A percentile compares a stretch with the other conserved stretches of the same genome.
Evolutionary conservation across 768 basidiomycete species (phyloP).

Genomic region (Naematelia aurantialba): DNA sequence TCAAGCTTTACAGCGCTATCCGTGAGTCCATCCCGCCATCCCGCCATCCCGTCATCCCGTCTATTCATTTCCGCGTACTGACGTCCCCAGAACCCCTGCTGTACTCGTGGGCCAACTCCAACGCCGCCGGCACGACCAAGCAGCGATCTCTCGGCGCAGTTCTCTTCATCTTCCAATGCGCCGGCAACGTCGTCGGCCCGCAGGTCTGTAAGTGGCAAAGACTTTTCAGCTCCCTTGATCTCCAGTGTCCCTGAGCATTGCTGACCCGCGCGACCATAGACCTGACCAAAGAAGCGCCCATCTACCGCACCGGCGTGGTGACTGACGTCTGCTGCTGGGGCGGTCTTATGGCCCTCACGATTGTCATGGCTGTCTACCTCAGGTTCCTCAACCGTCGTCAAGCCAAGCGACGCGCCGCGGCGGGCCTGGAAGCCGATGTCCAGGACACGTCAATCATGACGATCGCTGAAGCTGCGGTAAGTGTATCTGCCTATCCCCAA

Average conservation of each 20-base stretch:
- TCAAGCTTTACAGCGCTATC: conserved; percentile 24
- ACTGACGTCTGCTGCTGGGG: conserved; percentile 53
- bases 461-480: conserved; percentile 16
- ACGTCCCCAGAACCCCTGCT: conserved; percentile 18
- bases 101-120: conserved; percentile 39
- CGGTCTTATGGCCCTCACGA: conserved; percentile 48
- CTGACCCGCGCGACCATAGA: no score
- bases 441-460: conserved; percentile 52
- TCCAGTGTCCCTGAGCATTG: no score
- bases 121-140: conserved; percentile 36
- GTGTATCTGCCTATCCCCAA: no score
- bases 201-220: conserved; percentile 22
- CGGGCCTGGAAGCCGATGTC: conserved; percentile 50
- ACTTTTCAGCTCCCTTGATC: no score
- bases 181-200: conserved; percentile 33
- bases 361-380: conserved; percentile 52
- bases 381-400: conserved; percentile 52
- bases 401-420: conserved; percentile 45
- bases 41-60: not conserved
- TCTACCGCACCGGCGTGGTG: conserved; percentile 53
- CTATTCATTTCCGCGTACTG: not conserved
- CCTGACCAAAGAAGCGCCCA: conserved; percentile 12
- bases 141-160: conserved; percentile 16
- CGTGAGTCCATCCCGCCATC: conserved; percentile 10
- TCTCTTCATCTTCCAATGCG: conserved; percentile 25